Percentiles rank a stretch among this genome's conserved stretches.
Conservation (phyloP, 108 stramenopile genomes). For the Cyclotella baltica region DNA sequence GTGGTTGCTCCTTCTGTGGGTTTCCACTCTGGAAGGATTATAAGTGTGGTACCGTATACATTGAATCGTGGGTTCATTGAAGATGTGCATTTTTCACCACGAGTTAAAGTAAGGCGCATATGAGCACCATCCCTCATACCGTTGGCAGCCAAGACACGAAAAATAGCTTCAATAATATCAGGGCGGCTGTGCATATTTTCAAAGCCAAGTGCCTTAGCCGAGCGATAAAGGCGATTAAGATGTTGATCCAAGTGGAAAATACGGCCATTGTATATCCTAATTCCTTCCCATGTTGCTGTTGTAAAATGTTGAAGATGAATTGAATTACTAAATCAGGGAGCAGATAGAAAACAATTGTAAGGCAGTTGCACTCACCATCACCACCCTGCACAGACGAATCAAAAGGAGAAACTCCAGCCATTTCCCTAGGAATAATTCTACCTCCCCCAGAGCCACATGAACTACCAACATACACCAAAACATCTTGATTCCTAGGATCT, state of each 20-base stretch:
- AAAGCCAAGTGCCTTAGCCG: conserved; percentile 92
- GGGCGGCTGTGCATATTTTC: conserved; percentile 81
- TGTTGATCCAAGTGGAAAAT: conserved; percentile 89
- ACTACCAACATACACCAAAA: conserved; percentile 87
- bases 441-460: conserved; percentile 41
- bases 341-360: conserved; percentile 1
- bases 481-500: conserved; percentile 85
- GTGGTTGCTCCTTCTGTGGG: conserved; percentile 89
- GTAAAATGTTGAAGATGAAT: neutral
- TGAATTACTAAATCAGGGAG: neutral
- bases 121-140: conserved; percentile 94
- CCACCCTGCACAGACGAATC: conserved; percentile 95
- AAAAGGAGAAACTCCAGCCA: conserved; percentile 83
- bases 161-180: conserved; percentile 88
- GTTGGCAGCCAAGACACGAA: conserved; percentile 92
- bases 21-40: conserved; percentile 93
- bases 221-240: conserved; percentile 83
- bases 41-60: conserved; percentile 92
- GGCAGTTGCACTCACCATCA: conserved; percentile 66
- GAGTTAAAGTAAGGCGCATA: conserved; percentile 90
- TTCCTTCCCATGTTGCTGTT: conserved; percentile 81
- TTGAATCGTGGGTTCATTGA: conserved; percentile 95
- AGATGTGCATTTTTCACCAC: conserved; percentile 90
- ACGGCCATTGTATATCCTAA: conserved; percentile 87
- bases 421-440: conserved; percentile 68